Percentiles rank a stretch among this genome's conserved stretches.
These are phyloP conservation scores for Magnaporthiopsis incrustans DNA, from an alignment of 2,329 filamentous ascomycete genomes.

Conservation along the genomic window DNA sequence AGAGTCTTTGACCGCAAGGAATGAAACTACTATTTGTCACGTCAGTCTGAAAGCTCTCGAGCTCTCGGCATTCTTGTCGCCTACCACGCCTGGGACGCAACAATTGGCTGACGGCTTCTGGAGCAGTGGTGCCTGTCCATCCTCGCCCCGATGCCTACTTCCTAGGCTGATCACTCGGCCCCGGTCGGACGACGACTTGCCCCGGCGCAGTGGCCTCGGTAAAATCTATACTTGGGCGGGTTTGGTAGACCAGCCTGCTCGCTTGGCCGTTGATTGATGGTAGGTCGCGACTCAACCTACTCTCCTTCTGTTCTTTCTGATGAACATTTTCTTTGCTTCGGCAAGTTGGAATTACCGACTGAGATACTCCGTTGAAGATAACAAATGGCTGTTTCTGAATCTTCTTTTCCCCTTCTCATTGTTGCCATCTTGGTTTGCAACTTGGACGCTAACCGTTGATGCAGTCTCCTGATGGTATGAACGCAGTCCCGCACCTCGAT, in stretches of 20 bases:
- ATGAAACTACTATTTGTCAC: conserved; percentile 83
- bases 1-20: conserved; percentile 90
- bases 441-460: conserved; percentile 1
- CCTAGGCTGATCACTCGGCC: too few relatives aligned
- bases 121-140: too few relatives aligned
- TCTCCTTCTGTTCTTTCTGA: conserved; percentile 32
- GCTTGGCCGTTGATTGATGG: background rate
- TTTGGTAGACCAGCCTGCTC: background rate
- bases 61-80: background rate
- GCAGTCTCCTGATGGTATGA: background rate
- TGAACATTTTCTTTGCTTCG: conserved; percentile 63
- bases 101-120: background rate
- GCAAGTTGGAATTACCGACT: conserved; percentile 96
- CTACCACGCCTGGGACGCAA: background rate
- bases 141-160: too few relatives aligned
- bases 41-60: conserved; percentile 70
- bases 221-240: background rate
- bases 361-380: conserved; percentile 67
- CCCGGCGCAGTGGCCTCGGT: background rate
- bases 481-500: conserved; percentile 1
- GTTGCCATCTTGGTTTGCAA: background rate
- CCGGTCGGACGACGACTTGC: background rate
- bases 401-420: conserved; percentile 11
- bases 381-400: conserved; percentile 81
- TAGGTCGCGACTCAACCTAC: background rate